Base-by-base conservation (phyloP, 345 rosid genomes). In the Linum lewisii region DNA sequence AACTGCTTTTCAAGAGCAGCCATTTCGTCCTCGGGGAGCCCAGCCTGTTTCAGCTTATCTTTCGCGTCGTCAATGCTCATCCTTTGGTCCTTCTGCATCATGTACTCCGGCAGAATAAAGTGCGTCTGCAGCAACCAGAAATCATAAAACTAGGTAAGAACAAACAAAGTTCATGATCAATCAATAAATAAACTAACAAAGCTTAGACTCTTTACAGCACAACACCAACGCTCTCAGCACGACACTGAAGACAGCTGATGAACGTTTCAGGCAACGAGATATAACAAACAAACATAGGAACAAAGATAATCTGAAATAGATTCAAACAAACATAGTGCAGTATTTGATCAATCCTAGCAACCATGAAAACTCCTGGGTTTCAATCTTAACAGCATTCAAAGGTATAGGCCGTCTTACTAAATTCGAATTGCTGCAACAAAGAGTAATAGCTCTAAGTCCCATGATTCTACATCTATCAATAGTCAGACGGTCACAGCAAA, bases 11-110 rank as follows among this genome's bases (percentile, higher is more conserved):
- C 97, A 3, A 93, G 72, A 36, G 95, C 92, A 0, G 85, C 95
- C 99, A 93, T 93, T 66, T 93, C 97, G 57, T 93, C 97, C 24
- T 89, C 99, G 0, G 82, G 77, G 19, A 85, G 64, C 3, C 97
- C 99, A 0, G 97, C 97, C 64, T 66, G 78, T 70, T 93, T 93
- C 76, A 89, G 57, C 66, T 80, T 89, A 72, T 85, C 99, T 70
- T 82, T 89, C 2, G 97, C 97, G 5, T 89, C 99, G 29, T 93
- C 96, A 2, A 89, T 77, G 52, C 72, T 82, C 22, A 87, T 61
- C 54, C 63, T 71, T 71, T 87, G 85, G 68, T 89, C 99, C 78
- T 89, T 89, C 72, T 82, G 97, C 96, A 89, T 89, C 64, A 87
- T 70, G 69, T 87, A 83, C 77, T 93, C 99, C 0, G 97, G 95